Conservation (phyloP, 495 filamentous ascomycete genomes). For the Cetradonia linearis region DNA sequence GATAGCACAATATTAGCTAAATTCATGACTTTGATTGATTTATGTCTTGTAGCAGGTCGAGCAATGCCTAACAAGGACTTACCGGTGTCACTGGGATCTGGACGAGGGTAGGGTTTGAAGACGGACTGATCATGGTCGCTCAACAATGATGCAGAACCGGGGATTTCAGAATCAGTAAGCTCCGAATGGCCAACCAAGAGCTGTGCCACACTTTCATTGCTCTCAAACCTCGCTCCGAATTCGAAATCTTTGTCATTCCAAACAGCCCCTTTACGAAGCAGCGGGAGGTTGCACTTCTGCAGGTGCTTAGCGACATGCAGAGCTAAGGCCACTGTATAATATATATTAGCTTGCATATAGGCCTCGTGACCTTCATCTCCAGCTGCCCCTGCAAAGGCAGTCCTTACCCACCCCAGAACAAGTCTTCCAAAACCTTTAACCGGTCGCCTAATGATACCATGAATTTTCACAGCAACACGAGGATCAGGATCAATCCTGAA, state of each 20-base stretch:
- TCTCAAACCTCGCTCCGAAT: no score
- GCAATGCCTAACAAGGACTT: neutral
- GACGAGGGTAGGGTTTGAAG: neutral
- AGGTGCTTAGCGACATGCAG: neutral
- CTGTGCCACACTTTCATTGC: neutral
- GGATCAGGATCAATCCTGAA: neutral
- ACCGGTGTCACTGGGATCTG: neutral
- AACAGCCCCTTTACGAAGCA: no score
- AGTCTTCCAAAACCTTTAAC: neutral
- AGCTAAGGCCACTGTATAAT: neutral
- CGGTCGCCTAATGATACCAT: neutral
- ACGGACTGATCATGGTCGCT: neutral
- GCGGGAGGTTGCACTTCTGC: neutral
- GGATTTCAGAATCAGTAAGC: neutral
- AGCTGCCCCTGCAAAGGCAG: neutral
- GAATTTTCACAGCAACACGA: neutral
- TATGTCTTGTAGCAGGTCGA: neutral
- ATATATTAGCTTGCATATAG: neutral
- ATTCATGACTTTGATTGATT: neutral
- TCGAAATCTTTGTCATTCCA: no score
- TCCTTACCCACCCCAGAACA: neutral
- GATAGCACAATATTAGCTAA: neutral
- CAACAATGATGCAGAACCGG: neutral
- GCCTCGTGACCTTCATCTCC: neutral
- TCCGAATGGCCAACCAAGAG: neutral